These are phyloP conservation scores for Puccinia horiana DNA, from an alignment of 1,284 basidiomycete genomes.

Conservation along the genomic window DNA sequence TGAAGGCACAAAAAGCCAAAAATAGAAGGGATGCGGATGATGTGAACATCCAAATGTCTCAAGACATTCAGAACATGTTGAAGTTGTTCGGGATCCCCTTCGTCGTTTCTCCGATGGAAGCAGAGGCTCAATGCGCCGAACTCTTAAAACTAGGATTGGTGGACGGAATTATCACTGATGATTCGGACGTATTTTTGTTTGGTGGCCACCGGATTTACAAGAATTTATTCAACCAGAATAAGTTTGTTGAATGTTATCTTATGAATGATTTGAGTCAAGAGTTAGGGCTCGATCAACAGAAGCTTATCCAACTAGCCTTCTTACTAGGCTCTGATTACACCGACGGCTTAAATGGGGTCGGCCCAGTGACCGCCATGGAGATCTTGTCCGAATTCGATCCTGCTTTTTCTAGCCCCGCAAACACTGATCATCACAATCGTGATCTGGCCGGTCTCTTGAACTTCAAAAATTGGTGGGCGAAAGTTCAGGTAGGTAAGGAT, in stretches of 20 bases:
- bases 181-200: constrained; percentile 98
- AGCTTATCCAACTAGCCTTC: constrained; percentile 85
- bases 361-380: constrained; percentile 95
- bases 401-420: constrained; percentile 32
- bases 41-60: constrained; percentile 34
- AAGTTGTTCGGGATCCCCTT: constrained; percentile 96
- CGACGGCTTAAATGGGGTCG: constrained; percentile 90
- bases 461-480: constrained; percentile 93
- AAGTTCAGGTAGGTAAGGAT: constrained; percentile 89
- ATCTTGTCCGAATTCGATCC: constrained; percentile 75
- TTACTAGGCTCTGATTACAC: constrained; percentile 96
- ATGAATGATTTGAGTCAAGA: constrained; percentile 81
- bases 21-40: constrained; percentile 46
- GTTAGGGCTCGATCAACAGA: constrained; percentile 80
- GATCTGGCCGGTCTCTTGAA: constrained; percentile 76
- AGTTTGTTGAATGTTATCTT: constrained; percentile 95
- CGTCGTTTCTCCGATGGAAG: constrained; percentile 98
- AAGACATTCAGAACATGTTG: constrained; percentile 61
- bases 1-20: constrained; percentile 35
- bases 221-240: constrained; percentile 99
- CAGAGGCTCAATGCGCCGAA: constrained; percentile 96
- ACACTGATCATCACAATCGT: constrained; percentile 59
- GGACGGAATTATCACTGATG: constrained; percentile 97
- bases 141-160: constrained; percentile 81
- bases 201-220: constrained; percentile 83